phyloP scores from a whole-genome alignment of 352 stramenopile species.

The Pythium aristosporum region DNA sequence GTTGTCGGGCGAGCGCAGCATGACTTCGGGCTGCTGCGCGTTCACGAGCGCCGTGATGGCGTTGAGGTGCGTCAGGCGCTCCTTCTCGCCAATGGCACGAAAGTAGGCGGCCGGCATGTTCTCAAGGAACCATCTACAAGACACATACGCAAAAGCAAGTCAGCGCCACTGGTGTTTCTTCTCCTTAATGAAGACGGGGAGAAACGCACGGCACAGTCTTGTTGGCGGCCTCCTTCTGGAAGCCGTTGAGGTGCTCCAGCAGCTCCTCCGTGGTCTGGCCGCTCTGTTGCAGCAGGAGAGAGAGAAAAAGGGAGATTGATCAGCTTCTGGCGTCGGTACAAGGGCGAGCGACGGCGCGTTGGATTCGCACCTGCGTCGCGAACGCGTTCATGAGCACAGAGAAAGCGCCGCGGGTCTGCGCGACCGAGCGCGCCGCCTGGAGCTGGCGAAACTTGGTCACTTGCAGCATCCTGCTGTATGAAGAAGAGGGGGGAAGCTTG shows the following conservation, averaged over 20 bases:
- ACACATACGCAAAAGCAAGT: neutral
- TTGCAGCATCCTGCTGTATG: slow-evolving; percentile 49
- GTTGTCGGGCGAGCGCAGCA: slow-evolving; percentile 77
- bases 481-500: slow-evolving; percentile 11
- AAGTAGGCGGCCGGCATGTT: slow-evolving; percentile 92
- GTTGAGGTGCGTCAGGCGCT: slow-evolving; percentile 85
- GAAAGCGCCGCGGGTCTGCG: slow-evolving; percentile 31
- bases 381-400: slow-evolving; percentile 44
- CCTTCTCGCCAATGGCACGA: slow-evolving; percentile 78
- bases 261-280: slow-evolving; percentile 46
- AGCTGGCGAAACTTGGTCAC: slow-evolving; percentile 57
- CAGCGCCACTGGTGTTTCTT: no score
- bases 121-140: slow-evolving; percentile 77
- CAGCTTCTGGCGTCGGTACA: neutral
- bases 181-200: neutral
- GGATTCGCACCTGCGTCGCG: slow-evolving; percentile 33
- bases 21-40: slow-evolving; percentile 74
- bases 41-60: slow-evolving; percentile 81
- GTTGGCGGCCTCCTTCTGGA: slow-evolving; percentile 63
- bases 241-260: slow-evolving; percentile 56
- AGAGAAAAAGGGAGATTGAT: neutral
- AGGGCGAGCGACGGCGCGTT: neutral
- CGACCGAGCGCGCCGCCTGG: slow-evolving; percentile 36
- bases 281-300: slow-evolving; percentile 15
- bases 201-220: slow-evolving; percentile 64